Percentiles rank a stretch among this genome's conserved stretches.
Conservation (phyloP, 2,329 filamentous ascomycete genomes). For the Fragosphaeria purpurea region DNA sequence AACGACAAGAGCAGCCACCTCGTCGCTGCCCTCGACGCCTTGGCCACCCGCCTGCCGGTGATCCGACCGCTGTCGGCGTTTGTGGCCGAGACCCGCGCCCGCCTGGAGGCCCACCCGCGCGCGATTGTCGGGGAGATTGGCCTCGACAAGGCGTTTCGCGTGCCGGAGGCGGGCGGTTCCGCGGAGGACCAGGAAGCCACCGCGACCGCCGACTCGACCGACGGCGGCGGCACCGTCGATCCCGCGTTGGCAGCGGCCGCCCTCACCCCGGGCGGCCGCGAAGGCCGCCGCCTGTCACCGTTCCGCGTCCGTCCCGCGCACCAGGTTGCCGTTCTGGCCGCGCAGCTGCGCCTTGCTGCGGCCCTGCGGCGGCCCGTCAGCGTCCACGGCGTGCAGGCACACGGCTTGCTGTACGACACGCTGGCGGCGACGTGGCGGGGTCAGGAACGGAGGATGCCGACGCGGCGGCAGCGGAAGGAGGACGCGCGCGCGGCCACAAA, state of each 20-base stretch:
- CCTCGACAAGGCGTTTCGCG: constrained; percentile 65
- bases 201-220: constrained; percentile 4
- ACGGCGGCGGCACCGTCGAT: constrained; percentile 49
- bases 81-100: constrained; percentile 37
- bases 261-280: constrained; percentile 59
- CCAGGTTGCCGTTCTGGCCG: constrained; percentile 54
- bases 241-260: constrained; percentile 49
- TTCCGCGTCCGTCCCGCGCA: constrained; percentile 59
- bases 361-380: constrained; percentile 55
- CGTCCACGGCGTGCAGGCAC: constrained; percentile 66
- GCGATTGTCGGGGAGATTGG: constrained; percentile 71
- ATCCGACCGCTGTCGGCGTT: constrained; percentile 42
- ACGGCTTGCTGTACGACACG: constrained; percentile 58
- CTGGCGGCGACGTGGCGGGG: constrained; percentile 60
- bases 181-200: constrained; percentile 22
- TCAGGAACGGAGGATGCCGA: constrained; percentile 51
- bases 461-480: constrained; percentile 46
- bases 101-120: constrained; percentile 43
- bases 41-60: constrained; percentile 43
- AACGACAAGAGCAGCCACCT: not conserved
- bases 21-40: constrained; percentile 29
- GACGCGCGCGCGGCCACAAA: constrained; percentile 36
- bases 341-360: constrained; percentile 63
- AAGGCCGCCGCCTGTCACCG: constrained; percentile 57
- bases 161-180: constrained; percentile 49